Percentiles rank a stretch among this genome's conserved stretches.
Evolutionary conservation across 805 yeast genomes (phyloP).

Genomic region (Ogataea paraovalis): DNA sequence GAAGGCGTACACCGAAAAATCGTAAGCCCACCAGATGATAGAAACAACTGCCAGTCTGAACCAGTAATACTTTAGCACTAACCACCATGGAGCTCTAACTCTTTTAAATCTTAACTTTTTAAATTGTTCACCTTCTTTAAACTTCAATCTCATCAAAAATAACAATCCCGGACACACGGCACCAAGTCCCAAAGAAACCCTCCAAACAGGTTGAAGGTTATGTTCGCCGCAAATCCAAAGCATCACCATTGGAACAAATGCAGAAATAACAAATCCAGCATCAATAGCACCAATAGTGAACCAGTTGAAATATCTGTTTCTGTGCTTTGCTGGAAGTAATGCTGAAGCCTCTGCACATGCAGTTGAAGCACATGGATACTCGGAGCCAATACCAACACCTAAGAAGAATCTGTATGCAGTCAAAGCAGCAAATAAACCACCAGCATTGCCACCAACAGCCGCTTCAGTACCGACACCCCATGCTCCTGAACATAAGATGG

Average conservation of each 20-base stretch:
- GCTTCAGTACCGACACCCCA: conserved; percentile 66
- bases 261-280: conserved; percentile 73
- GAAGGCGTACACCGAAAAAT: conserved; percentile 83
- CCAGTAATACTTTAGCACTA: conserved; percentile 78
- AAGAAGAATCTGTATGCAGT: conserved; percentile 80
- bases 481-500: conserved; percentile 75
- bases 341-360: conserved; percentile 91
- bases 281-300: conserved; percentile 89
- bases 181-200: conserved; percentile 85
- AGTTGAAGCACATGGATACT: conserved; percentile 92
- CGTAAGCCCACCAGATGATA: conserved; percentile 86
- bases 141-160: conserved; percentile 72
- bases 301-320: conserved; percentile 86
- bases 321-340: conserved; percentile 71
- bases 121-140: conserved; percentile 71
- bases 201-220: conserved; percentile 83
- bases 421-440: conserved; percentile 81
- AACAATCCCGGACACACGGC: conserved; percentile 81
- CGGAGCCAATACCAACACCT: conserved; percentile 93
- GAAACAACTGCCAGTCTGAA: conserved; percentile 68
- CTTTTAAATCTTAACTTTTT: conserved; percentile 64
- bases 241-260: conserved; percentile 83
- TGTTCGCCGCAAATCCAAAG: conserved; percentile 74
- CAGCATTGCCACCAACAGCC: conserved; percentile 43
- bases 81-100: conserved; percentile 60